These are phyloP conservation scores for Chionographis japonica DNA, from an alignment of 106 monocot genomes.

Conservation along the genomic window DNA sequence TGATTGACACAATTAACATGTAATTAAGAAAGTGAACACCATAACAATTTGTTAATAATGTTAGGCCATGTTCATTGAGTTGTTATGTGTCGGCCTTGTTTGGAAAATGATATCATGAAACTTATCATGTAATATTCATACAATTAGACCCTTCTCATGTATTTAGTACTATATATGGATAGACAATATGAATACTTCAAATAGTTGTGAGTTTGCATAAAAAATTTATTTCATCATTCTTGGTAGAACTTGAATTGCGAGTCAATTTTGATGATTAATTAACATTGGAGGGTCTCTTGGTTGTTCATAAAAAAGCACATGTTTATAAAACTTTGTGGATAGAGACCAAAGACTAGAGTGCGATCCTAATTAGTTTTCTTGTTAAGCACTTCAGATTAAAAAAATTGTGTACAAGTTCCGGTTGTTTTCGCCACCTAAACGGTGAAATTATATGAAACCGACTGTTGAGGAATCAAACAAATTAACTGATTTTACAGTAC, in stretches of 20 bases:
- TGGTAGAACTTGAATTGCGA: no score
- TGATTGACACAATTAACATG: background rate
- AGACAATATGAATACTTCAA: no score
- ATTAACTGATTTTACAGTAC: conserved; percentile 1
- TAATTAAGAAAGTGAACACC: background rate
- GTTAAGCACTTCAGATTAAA: conserved; percentile 13
- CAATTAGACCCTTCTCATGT: no score
- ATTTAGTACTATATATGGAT: no score
- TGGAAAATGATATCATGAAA: background rate
- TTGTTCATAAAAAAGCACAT: no score
- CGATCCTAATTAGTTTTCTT: background rate
- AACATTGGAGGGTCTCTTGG: no score
- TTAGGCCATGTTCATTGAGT: background rate
- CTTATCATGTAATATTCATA: no score
- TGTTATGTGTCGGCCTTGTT: background rate
- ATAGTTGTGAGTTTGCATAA: no score
- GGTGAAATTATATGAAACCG: background rate
- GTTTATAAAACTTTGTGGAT: background rate
- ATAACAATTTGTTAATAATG: background rate
- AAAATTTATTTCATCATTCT: no score
- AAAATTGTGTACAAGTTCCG: background rate
- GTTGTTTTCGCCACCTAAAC: background rate
- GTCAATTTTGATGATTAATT: no score
- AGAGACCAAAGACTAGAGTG: background rate
- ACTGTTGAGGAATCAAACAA: no score